Base-by-base conservation (phyloP, 768 basidiomycete species). In the Agaricus sinodeliciosus region DNA sequence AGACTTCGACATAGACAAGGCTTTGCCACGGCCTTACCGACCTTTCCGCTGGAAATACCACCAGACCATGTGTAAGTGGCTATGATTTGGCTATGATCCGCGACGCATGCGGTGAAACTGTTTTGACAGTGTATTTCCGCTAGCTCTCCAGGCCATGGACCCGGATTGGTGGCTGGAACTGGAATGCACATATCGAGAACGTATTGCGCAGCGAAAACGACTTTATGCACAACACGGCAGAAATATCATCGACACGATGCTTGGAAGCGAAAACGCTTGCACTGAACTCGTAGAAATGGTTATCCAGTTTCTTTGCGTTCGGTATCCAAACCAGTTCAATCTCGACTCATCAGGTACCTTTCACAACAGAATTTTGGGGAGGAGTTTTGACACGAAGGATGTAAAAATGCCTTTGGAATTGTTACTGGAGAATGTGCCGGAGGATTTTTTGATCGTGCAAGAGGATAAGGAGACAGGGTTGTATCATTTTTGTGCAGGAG, bases 91-190 rank as follows among this genome's bases (percentile, higher is more conserved):
- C 22, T 9, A 27, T 15, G 8, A 44, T 15, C 49, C 39, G 27
- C 15, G 8, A 19, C 3, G 27, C 27, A n/a, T 34, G 18, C 15
- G 43, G 15, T 35, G 11, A 34, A 34, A 16, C 18, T 18, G 15
- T 18, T 28, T 28, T 13, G 31, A 4, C 16, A 16, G 19, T 41
- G 5, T 13, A 41, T 31, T 11, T 35, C 18, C 19, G 13, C 5
- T 34, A 76, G 79, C 77, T 27, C 58, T 80, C 22, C 71, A 70
- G 63, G 69, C 64, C 41, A 65, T 80, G 57, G 78, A 80, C 45
- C 72, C 75, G 3, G 76, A 80, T 56, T 79, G 72, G 63, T 80
- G 77, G 77, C 63, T 81, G n/a, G 79, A 81, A 52, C 68, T 81
- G 13, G 78, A 80, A 56, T 76, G 74, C 4, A 76, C 77, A 0